Conservation (phyloP, 2,329 filamentous ascomycete genomes). For the Rutstroemia sp. region DNA sequence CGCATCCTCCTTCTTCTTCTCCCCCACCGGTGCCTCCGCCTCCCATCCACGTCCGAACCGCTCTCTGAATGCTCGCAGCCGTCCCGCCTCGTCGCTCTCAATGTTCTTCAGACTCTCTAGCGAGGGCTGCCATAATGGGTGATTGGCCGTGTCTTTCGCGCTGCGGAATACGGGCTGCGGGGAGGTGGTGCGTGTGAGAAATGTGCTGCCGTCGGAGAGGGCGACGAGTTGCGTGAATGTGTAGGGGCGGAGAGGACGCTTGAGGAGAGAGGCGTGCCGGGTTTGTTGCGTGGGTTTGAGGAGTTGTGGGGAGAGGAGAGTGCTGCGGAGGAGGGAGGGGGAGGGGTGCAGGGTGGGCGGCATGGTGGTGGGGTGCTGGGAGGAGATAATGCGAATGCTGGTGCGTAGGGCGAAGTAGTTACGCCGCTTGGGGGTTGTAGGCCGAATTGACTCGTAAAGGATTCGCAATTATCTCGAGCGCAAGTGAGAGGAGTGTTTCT, state of each 20-base stretch:
- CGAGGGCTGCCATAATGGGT: slow-evolving; percentile 82
- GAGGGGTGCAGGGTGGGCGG: slow-evolving; percentile 12
- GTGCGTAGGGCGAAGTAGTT: too few species aligned
- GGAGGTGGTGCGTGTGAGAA: slow-evolving; percentile 69
- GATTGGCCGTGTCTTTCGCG: slow-evolving; percentile 81
- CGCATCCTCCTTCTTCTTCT: slow-evolving; percentile 36
- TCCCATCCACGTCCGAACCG: slow-evolving; percentile 85
- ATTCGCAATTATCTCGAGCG: background rate
- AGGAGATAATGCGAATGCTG: too few species aligned
- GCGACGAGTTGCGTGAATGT: slow-evolving; percentile 94
- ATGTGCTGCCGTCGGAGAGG: slow-evolving; percentile 84
- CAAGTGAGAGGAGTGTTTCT: slow-evolving; percentile 2
- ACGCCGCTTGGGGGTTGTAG: too few species aligned
- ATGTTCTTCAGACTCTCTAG: slow-evolving; percentile 76
- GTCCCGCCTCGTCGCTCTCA: slow-evolving; percentile 91
- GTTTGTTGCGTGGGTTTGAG: slow-evolving; percentile 15
- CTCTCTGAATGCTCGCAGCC: slow-evolving; percentile 75
- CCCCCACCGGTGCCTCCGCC: slow-evolving; percentile 34
- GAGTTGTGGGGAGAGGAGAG: background rate
- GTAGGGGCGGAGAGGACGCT: slow-evolving; percentile 85
- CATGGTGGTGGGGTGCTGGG: too few species aligned
- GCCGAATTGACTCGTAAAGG: too few species aligned
- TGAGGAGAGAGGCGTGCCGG: slow-evolving; percentile 77
- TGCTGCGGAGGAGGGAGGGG: slow-evolving; percentile 8
- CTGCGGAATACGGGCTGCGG: slow-evolving; percentile 53